Base-by-base conservation (phyloP, 2,329 filamentous ascomycete genomes). In the Aurifilum marmelostoma region DNA sequence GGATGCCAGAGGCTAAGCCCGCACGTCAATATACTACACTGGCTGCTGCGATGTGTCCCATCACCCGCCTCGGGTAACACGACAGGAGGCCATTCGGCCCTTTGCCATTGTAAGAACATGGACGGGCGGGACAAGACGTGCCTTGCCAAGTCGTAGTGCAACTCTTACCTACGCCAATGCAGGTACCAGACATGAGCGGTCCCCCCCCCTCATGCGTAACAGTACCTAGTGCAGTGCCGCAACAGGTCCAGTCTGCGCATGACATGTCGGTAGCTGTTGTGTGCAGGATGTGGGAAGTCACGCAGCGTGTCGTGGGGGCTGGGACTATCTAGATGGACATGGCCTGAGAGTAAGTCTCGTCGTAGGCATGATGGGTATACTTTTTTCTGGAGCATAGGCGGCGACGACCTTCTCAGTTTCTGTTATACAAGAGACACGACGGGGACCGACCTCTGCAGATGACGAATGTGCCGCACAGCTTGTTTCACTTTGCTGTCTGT, bases 131-230 rank as follows among this genome's bases (percentile, higher is more conserved):
- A 21, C 7, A 47, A 43, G 18, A n/a, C 21, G 18, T 47, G 43
- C 43, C 43, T 47, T 47, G 43, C 43, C n/a, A 11, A 8, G 8
- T 21, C 32, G 32, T 60, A 11, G 18, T 34, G 29, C 58, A 27
- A 62, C 37, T 29, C 58, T 18, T 60, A 24, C 59, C 59, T 62
- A 27, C 34, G 59, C 37, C 59, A 62, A 62, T 43, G 59, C 34
- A 62, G 37, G 59, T 62, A 39, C 59, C 37, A 39, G 24, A 50
- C 16, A 32, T 21, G 4, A 37, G 50, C 12, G 50, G 3, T 4
- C 50, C 18, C 16, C 6, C 18, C 41, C 47, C 47, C 11, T 24
- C 24, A 7, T 1, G 21, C 21, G 29, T 37, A 59, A 59, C 18
- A 59, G 32, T 37, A 37, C 56, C 56, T 16, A n/a, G 12, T 37